phyloP scores from a whole-genome alignment of 2,329 filamentous ascomycete genomes.

The Clonostachys rosea region DNA sequence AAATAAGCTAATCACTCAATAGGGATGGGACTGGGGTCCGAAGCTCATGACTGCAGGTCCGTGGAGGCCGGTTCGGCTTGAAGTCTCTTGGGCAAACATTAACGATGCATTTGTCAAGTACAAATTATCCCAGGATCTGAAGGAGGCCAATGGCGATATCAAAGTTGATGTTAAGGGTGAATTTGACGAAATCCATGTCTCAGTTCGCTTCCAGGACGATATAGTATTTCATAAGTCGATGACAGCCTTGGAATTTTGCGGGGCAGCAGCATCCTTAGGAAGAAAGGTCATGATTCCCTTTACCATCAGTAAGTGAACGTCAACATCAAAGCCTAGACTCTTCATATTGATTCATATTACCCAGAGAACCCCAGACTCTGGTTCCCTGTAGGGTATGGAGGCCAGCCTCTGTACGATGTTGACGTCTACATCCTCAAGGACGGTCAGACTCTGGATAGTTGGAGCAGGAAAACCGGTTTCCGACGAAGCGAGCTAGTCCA shows the following conservation, averaged over 20 bases:
- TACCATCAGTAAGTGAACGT: too few species aligned
- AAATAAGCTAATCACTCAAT: constrained; percentile 16
- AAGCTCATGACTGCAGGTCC: constrained; percentile 55
- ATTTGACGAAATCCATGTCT: constrained; percentile 26
- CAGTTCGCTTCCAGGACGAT: constrained; percentile 46
- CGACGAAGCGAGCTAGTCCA: constrained; percentile 55
- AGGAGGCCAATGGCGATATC: constrained; percentile 40
- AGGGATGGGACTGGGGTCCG: constrained; percentile 63
- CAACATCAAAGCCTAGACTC: too few species aligned
- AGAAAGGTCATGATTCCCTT: too few species aligned
- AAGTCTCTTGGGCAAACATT: constrained; percentile 58
- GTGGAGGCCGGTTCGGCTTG: constrained; percentile 63
- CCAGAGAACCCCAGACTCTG: constrained; percentile 26
- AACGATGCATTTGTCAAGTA: constrained; percentile 58
- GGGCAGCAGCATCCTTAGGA: too few species aligned
- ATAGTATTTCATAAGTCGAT: constrained; percentile 27
- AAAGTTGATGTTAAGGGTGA: constrained; percentile 40
- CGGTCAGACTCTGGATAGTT: constrained; percentile 40
- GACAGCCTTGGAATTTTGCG: too few species aligned
- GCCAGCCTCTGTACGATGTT: constrained; percentile 62
- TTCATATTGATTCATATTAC: too few species aligned
- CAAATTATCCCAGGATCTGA: constrained; percentile 46
- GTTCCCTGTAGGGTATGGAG: constrained; percentile 67
- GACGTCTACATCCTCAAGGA: constrained; percentile 36
- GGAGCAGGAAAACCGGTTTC: constrained; percentile 59